Evolutionary conservation across 2,329 filamentous ascomycete genomes (phyloP).

Genomic region (Colletotrichum falcatum): DNA sequence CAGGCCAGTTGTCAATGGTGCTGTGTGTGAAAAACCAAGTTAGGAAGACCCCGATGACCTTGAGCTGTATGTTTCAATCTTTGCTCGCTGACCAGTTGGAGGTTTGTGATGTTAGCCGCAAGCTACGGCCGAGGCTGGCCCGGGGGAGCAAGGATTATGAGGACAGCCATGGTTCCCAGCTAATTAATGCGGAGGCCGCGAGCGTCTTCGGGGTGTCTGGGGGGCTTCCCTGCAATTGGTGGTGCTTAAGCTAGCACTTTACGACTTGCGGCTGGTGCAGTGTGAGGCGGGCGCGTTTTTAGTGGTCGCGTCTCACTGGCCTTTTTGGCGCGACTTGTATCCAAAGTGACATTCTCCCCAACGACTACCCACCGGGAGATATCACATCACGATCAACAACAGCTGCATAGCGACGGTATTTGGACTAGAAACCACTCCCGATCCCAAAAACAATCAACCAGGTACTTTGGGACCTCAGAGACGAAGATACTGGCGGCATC

Average conservation of each 20-base stretch:
- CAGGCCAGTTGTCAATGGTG: not conserved
- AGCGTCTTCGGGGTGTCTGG: constrained; percentile 2
- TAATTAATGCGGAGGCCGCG: constrained; percentile 15
- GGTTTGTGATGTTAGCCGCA: constrained; percentile 2
- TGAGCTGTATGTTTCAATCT: not conserved
- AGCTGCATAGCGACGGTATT: not conserved
- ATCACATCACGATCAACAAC: constrained; percentile 14
- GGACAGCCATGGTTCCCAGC: constrained; percentile 18
- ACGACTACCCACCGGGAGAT: constrained; percentile 24
- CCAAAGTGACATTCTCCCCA: constrained; percentile 25
- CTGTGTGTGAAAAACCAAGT: not conserved
- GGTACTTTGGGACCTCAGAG: too few relatives aligned
- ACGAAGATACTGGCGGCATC: not conserved
- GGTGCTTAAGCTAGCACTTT: constrained; percentile 28
- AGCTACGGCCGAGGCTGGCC: constrained; percentile 26
- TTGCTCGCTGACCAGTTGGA: constrained; percentile 19
- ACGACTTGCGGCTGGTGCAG: constrained; percentile 11
- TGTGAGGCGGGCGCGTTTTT: constrained; percentile 30
- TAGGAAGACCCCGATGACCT: not conserved
- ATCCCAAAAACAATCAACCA: not conserved
- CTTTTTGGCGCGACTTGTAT: constrained; percentile 37
- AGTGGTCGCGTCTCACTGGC: constrained; percentile 44
- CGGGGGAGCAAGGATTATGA: constrained; percentile 15
- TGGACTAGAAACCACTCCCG: too few relatives aligned
- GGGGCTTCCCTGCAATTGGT: constrained; percentile 32